Percentiles rank a stretch among this genome's conserved stretches.
phyloP scores from a whole-genome alignment of 352 stramenopile genomes.

The Thraustochytrium striatum region DNA sequence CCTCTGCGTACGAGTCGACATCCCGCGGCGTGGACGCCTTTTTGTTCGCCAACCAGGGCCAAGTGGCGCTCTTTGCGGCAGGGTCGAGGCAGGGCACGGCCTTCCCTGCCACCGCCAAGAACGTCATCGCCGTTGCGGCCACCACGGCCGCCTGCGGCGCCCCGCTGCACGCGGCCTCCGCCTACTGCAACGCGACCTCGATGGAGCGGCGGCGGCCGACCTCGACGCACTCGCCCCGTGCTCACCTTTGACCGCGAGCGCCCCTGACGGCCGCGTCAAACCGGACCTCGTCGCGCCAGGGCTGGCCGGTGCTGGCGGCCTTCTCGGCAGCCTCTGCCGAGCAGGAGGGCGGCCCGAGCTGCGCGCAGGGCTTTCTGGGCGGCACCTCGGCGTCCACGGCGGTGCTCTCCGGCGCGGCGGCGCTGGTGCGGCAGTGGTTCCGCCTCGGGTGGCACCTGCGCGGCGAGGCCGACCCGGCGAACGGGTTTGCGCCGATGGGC shows the following conservation, averaged over 20 bases:
- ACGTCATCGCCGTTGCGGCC: slow-evolving; percentile 69
- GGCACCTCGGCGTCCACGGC: slow-evolving; percentile 76
- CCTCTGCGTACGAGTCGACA: neutral
- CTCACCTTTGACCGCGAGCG: slow-evolving; percentile 60
- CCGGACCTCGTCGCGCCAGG: slow-evolving; percentile 73
- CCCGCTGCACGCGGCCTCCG: slow-evolving; percentile 39
- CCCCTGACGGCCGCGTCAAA: slow-evolving; percentile 67
- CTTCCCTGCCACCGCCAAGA: slow-evolving; percentile 69
- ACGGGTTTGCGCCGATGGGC: slow-evolving; percentile 62
- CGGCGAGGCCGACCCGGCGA: slow-evolving; percentile 63
- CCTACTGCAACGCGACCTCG: slow-evolving; percentile 48
- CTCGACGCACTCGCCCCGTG: slow-evolving; percentile 67
- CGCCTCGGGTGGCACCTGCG: slow-evolving; percentile 71
- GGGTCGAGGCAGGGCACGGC: slow-evolving; percentile 60
- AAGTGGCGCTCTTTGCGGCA: slow-evolving; percentile 74
- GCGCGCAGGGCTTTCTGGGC: slow-evolving; percentile 57
- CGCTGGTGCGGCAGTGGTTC: slow-evolving; percentile 78
- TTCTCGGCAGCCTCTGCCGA: slow-evolving; percentile 65
- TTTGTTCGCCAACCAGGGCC: slow-evolving; percentile 71
- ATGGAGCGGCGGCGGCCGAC: too few species aligned
- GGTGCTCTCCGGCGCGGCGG: slow-evolving; percentile 68
- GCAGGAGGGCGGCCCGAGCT: slow-evolving; percentile 15
- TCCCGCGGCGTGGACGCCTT: slow-evolving; percentile 67
- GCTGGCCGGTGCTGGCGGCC: slow-evolving; percentile 68
- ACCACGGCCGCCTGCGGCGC: slow-evolving; percentile 58